Evolutionary conservation across 2,329 filamentous ascomycete genomes (phyloP).

Genomic region (Fusarium multiceps): DNA sequence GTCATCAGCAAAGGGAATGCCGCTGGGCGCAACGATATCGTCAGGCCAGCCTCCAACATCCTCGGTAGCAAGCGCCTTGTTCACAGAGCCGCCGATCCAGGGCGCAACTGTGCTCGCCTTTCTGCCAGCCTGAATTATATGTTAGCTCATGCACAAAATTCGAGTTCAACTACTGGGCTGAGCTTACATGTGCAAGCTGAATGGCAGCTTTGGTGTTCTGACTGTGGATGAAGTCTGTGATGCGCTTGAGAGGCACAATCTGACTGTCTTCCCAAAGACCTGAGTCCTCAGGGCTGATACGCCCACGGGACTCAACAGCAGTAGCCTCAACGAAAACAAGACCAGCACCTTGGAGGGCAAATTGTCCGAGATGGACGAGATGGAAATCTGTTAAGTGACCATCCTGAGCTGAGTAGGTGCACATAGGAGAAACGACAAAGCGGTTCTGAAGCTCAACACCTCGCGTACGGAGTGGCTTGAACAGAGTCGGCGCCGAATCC

Average conservation of each 20-base stretch:
- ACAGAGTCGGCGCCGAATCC: constrained; percentile 62
- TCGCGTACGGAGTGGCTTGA: constrained; percentile 67
- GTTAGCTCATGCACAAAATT: not conserved
- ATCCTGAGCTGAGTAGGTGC: constrained; percentile 66
- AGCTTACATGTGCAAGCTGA: constrained; percentile 76
- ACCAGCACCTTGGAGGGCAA: constrained; percentile 78
- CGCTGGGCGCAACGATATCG: constrained; percentile 63
- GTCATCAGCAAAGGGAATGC: constrained; percentile 68
- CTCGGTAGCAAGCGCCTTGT: constrained; percentile 63
- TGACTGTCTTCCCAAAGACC: constrained; percentile 90
- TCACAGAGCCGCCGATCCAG: constrained; percentile 68
- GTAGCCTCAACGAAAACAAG: constrained; percentile 84
- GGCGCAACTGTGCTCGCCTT: constrained; percentile 71
- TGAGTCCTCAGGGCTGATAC: constrained; percentile 83
- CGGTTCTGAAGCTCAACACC: constrained; percentile 66
- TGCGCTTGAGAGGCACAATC: constrained; percentile 74
- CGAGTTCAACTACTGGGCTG: not conserved
- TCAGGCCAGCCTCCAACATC: constrained; percentile 67
- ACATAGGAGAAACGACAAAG: constrained; percentile 70
- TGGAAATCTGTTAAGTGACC: constrained; percentile 85
- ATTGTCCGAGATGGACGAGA: constrained; percentile 83
- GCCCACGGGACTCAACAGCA: constrained; percentile 77
- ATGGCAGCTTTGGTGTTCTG: constrained; percentile 82
- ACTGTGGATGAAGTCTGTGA: constrained; percentile 82
- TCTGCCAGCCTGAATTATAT: constrained; percentile 64